These are phyloP conservation scores for Colletotrichum brevisporum DNA, from an alignment of 2,329 filamentous ascomycete species.

Conservation along the genomic window DNA sequence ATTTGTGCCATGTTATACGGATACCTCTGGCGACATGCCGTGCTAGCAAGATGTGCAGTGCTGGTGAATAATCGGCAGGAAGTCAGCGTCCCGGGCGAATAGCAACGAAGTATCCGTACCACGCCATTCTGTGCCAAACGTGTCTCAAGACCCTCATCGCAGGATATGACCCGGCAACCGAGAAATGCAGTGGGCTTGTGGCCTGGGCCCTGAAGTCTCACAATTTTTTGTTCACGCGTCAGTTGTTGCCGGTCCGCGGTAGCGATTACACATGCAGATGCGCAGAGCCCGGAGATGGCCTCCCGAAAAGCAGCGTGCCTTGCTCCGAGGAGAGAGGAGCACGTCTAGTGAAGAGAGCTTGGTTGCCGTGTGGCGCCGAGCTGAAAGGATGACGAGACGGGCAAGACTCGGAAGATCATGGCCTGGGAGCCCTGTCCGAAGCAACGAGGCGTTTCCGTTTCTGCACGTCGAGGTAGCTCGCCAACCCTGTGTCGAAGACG, in stretches of 20 bases:
- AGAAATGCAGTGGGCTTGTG: constrained; percentile 32
- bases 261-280: too few species aligned
- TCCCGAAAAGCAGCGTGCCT: constrained; percentile 1
- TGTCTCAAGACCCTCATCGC: constrained; percentile 38
- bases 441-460: constrained; percentile 34
- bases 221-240: neutral
- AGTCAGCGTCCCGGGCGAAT: neutral
- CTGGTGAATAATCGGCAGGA: constrained; percentile 11
- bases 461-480: constrained; percentile 34
- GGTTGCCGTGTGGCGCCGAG: constrained; percentile 24
- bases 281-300: too few species aligned
- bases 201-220: constrained; percentile 37
- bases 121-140: constrained; percentile 31
- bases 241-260: constrained; percentile 2
- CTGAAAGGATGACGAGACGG: constrained; percentile 34
- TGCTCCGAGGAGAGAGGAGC: neutral
- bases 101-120: neutral
- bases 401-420: constrained; percentile 34
- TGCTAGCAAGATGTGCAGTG: constrained; percentile 15
- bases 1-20: constrained; percentile 23
- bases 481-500: constrained; percentile 31
- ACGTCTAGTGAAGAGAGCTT: constrained; percentile 16
- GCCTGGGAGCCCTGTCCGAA: constrained; percentile 33
- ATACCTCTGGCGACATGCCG: constrained; percentile 14
- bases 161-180: constrained; percentile 36